Percentiles rank a stretch among this genome's conserved stretches.
Conservation (phyloP, 495 filamentous ascomycete species). For the Bathelium albidoporum region DNA sequence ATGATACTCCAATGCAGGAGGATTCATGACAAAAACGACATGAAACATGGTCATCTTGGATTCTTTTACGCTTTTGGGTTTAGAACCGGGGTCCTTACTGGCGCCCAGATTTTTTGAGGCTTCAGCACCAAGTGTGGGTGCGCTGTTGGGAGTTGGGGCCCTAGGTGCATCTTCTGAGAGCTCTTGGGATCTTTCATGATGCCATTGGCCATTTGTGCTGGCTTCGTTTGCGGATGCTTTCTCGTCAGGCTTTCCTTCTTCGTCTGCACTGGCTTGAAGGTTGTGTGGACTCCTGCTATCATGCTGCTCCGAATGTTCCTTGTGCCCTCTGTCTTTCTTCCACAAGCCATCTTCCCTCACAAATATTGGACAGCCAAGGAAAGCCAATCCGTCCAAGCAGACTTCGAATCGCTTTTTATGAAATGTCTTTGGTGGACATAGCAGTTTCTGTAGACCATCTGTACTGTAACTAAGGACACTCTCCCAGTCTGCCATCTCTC, state of each 20-base stretch:
- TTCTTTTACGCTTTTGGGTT: constrained; percentile 16
- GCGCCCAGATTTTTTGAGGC: neutral
- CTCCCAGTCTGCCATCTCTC: constrained; percentile 50
- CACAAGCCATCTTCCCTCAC: constrained; percentile 76
- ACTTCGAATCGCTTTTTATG: constrained; percentile 84
- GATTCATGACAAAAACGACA: constrained; percentile 81
- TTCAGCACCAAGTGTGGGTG: neutral
- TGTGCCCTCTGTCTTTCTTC: constrained; percentile 56
- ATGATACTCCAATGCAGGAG: constrained; percentile 64
- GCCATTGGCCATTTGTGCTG: neutral
- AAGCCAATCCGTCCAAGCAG: constrained; percentile 70
- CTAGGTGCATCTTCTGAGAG: neutral
- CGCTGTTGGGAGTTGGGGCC: neutral
- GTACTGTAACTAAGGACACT: constrained; percentile 64
- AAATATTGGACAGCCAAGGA: constrained; percentile 80
- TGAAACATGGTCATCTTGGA: constrained; percentile 81
- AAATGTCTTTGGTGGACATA: constrained; percentile 69
- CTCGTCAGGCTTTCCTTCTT: neutral
- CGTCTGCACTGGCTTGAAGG: neutral
- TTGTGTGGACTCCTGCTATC: constrained; percentile 8
- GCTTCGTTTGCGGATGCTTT: constrained; percentile 1
- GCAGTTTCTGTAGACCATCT: constrained; percentile 69
- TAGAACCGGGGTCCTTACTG: neutral
- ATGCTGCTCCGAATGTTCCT: constrained; percentile 45
- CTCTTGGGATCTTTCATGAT: neutral